Evolutionary conservation across 768 basidiomycete genomes (phyloP).

Genomic region (Sarcodon aspratus): DNA sequence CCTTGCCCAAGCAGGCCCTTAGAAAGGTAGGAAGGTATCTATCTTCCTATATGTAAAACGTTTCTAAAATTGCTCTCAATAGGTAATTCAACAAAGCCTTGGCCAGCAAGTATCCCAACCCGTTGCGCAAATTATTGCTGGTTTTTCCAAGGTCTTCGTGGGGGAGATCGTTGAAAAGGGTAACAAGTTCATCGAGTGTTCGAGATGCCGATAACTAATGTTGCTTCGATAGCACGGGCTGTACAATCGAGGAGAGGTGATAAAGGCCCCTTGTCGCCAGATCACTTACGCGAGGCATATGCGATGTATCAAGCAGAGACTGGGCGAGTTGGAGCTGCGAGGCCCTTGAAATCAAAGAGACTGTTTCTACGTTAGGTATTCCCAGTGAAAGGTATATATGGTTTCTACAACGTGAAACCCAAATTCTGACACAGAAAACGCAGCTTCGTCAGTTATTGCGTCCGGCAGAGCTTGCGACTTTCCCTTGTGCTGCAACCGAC

Average conservation of each 20-base stretch:
- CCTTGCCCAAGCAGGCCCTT: constrained; percentile 73
- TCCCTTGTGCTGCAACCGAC: too few relatives aligned
- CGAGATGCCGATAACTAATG: background rate
- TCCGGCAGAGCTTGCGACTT: too few relatives aligned
- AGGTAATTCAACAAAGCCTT: constrained; percentile 78
- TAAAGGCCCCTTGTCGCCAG: constrained; percentile 72
- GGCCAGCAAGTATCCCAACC: constrained; percentile 80
- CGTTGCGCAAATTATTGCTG: constrained; percentile 82
- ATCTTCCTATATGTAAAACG: background rate
- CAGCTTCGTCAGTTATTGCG: too few relatives aligned
- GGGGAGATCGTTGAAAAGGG: constrained; percentile 89
- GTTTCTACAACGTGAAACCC: too few relatives aligned
- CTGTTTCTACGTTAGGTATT: constrained; percentile 50
- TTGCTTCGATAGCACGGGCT: constrained; percentile 40
- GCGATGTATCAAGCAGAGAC: constrained; percentile 72
- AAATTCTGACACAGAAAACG: too few relatives aligned
- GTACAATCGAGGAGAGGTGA: constrained; percentile 67
- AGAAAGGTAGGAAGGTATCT: constrained; percentile 42
- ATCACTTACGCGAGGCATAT: constrained; percentile 86
- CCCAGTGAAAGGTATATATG: background rate
- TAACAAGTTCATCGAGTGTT: constrained; percentile 12
- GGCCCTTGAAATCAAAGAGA: constrained; percentile 56
- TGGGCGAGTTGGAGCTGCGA: constrained; percentile 69
- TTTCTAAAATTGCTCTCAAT: background rate
- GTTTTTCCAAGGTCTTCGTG: constrained; percentile 86